Conservation (phyloP, 148 eudicot species). For the Cornus controversa region DNA sequence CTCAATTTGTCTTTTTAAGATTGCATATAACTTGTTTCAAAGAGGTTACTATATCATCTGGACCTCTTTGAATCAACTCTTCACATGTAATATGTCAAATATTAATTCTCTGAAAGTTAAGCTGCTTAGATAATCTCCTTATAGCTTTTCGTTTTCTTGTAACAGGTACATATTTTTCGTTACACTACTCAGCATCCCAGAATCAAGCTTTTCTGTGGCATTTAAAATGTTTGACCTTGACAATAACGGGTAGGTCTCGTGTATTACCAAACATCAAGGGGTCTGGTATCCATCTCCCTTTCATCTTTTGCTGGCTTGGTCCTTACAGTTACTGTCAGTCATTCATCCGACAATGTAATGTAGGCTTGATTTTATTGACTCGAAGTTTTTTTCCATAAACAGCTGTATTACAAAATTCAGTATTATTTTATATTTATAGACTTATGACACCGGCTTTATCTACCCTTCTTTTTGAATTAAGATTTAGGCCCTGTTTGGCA, state of each 20-base stretch:
- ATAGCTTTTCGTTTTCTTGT: neutral
- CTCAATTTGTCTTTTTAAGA: neutral
- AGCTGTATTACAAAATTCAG: too few species aligned
- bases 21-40: neutral
- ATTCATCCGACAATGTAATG: neutral
- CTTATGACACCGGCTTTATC: neutral
- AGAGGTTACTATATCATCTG: neutral
- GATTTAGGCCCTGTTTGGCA: too few species aligned
- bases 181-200: constrained; percentile 70
- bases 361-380: neutral
- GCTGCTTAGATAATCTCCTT: neutral
- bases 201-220: constrained; percentile 75
- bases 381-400: neutral
- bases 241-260: constrained; percentile 52
- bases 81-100: neutral
- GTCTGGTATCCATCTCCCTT: neutral
- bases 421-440: too few species aligned
- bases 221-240: constrained; percentile 88
- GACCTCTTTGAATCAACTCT: neutral
- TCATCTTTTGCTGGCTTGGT: neutral
- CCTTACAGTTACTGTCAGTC: neutral
- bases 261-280: neutral
- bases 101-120: too few species aligned
- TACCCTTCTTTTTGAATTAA: too few species aligned
- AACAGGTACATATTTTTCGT: constrained; percentile 64